A percentile compares a stretch with the other conserved stretches of the same genome.
Evolutionary conservation across 768 basidiomycete species (phyloP).

Genomic region (Agrocybe pediades): DNA sequence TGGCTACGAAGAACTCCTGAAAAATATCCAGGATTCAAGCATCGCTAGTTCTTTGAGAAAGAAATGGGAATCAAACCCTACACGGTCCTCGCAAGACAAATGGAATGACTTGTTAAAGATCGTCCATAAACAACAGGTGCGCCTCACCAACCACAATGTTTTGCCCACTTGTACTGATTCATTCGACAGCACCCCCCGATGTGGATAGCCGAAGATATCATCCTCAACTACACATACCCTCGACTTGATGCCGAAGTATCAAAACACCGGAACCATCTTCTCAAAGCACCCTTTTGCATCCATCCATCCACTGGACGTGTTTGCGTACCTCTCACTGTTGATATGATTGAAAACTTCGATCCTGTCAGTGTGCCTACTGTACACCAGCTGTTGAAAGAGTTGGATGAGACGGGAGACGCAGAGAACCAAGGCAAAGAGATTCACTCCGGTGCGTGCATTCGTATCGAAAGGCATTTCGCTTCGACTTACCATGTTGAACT

Average conservation of each 20-base stretch:
- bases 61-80: conserved; percentile 59
- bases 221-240: conserved; percentile 94
- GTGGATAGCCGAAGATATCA: conserved; percentile 78
- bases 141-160: conserved; percentile 28
- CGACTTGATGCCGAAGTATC: conserved; percentile 97
- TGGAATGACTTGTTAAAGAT: conserved; percentile 68
- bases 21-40: conserved; percentile 68
- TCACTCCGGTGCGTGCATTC: conserved; percentile 45
- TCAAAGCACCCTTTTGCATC: conserved; percentile 96
- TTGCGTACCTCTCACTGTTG: conserved; percentile 90
- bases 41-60: conserved; percentile 49
- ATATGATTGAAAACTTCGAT: conserved; percentile 75
- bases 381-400: conserved; percentile 75
- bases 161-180: conserved; percentile 7
- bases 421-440: conserved; percentile 40
- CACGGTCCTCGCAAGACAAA: conserved; percentile 63
- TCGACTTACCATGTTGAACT: not conserved
- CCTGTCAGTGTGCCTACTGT: conserved; percentile 88
- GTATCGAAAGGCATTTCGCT: not conserved
- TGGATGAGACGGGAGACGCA: conserved; percentile 47
- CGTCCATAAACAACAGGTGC: conserved; percentile 25
- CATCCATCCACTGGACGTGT: conserved; percentile 96
- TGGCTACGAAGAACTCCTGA: conserved; percentile 74
- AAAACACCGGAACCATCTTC: conserved; percentile 94
- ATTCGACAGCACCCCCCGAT: conserved; percentile 23